A percentile compares a stretch with the other conserved stretches of the same genome.
phyloP scores from a whole-genome alignment of 192 early-diverging fungal genomes.

The Backusella australiensis region DNA sequence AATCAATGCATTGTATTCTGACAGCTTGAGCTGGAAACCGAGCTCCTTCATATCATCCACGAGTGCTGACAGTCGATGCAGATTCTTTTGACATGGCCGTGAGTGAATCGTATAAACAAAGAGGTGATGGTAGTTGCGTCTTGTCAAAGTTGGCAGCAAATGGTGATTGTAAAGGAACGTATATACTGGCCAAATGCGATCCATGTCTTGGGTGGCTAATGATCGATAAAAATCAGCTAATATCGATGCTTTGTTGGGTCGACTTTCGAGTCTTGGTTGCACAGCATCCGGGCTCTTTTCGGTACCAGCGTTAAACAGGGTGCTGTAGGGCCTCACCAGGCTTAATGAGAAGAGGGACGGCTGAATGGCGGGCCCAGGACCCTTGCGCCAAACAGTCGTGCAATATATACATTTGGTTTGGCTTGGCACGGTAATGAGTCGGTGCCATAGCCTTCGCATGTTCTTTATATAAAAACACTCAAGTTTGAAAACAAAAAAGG shows the following conservation, averaged over 20 bases:
- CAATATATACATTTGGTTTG: conserved; percentile 14
- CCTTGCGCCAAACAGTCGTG: neutral
- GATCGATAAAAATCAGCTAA: conserved; percentile 25
- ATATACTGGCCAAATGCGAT: conserved; percentile 36
- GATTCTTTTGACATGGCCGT: conserved; percentile 24
- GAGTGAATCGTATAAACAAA: conserved; percentile 19
- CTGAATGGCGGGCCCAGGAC: neutral
- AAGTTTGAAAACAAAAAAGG: too few relatives aligned
- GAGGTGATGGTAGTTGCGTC: conserved; percentile 21
- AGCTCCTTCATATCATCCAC: conserved; percentile 30
- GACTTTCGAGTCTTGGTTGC: neutral
- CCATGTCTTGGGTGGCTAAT: conserved; percentile 32
- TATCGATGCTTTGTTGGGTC: neutral
- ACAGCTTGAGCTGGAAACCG: conserved; percentile 14
- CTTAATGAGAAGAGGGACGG: neutral
- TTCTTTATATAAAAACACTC: neutral
- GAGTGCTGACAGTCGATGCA: conserved; percentile 27
- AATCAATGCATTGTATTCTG: conserved; percentile 34
- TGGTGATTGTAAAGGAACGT: conserved; percentile 15
- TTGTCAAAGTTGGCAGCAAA: conserved; percentile 11
- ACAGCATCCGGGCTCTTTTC: neutral
- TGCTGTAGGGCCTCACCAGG: neutral
- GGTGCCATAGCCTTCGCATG: conserved; percentile 15
- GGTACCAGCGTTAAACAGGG: conserved; percentile 1
- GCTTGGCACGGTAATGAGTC: conserved; percentile 6